phyloP scores from a whole-genome alignment of 2,329 filamentous ascomycete species.

The Colletotrichum aenigma region DNA sequence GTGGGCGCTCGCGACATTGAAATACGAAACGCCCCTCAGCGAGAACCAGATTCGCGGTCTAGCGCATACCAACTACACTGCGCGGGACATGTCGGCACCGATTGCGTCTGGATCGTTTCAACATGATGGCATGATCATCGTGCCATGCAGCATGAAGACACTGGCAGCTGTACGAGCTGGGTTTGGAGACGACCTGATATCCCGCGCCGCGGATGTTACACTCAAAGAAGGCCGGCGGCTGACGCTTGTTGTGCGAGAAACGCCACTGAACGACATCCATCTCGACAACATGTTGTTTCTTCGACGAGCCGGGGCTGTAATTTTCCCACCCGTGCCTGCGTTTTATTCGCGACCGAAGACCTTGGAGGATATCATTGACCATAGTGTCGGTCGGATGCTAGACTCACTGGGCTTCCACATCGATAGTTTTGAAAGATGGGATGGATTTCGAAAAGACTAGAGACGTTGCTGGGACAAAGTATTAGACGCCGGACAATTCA shows the following conservation, averaged over 20 bases:
- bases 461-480: neutral
- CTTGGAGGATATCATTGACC: constrained; percentile 45
- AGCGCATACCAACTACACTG: constrained; percentile 22
- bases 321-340: constrained; percentile 48
- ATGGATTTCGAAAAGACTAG: constrained; percentile 24
- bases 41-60: neutral
- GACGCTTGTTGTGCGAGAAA: constrained; percentile 46
- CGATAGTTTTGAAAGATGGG: constrained; percentile 42
- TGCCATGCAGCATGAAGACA: constrained; percentile 54
- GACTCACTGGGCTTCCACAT: constrained; percentile 48
- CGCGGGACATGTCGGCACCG: constrained; percentile 48
- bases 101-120: constrained; percentile 49
- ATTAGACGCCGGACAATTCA: neutral
- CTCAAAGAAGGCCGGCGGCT: constrained; percentile 47
- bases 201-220: constrained; percentile 48
- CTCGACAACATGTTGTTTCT: constrained; percentile 48
- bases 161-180: constrained; percentile 45
- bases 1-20: constrained; percentile 51
- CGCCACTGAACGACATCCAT: constrained; percentile 51
- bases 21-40: constrained; percentile 38
- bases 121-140: constrained; percentile 49
- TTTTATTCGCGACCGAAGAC: constrained; percentile 44
- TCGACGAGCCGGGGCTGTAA: constrained; percentile 39
- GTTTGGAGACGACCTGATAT: constrained; percentile 48
- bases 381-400: constrained; percentile 50